phyloP scores from a whole-genome alignment of 257 asterid genomes.

The Forsythia viridissima region DNA sequence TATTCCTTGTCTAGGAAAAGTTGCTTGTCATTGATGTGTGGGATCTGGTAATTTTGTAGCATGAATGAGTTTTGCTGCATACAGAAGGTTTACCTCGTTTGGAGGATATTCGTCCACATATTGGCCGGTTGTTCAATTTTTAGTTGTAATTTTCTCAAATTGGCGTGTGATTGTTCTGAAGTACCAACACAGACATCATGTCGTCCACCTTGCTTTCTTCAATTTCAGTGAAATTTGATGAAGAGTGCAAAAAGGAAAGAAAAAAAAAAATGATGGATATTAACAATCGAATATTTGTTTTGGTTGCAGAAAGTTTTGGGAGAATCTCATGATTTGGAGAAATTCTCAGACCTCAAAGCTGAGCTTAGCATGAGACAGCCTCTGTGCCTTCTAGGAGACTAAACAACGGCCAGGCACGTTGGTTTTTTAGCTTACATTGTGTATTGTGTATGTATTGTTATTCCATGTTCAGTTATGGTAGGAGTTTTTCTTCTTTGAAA shows the following conservation, averaged over 20 bases:
- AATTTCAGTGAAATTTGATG: not conserved
- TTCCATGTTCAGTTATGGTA: not conserved
- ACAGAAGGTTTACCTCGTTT: not conserved
- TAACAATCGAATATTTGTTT: not conserved
- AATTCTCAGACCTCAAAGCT: slow-evolving; percentile 65
- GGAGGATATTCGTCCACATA: not conserved
- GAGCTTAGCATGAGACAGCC: slow-evolving; percentile 98
- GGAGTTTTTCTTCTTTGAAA: not conserved
- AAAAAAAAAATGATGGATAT: not conserved
- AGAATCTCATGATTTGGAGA: slow-evolving; percentile 62
- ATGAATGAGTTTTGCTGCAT: not conserved
- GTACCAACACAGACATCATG: not conserved
- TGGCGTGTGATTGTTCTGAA: not conserved
- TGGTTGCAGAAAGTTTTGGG: slow-evolving; percentile 74
- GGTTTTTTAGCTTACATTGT: not conserved
- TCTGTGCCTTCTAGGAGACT: slow-evolving; percentile 78
- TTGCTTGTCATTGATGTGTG: not conserved
- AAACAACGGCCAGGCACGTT: not conserved
- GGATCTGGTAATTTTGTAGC: not conserved
- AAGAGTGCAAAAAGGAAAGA: not conserved
- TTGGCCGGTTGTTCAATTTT: not conserved
- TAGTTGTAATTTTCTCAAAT: not conserved
- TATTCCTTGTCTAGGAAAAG: not conserved
- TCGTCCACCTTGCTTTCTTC: not conserved
- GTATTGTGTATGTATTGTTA: not conserved